phyloP scores from a whole-genome alignment of 495 filamentous ascomycete genomes.

The Penicillium verhagenii region DNA sequence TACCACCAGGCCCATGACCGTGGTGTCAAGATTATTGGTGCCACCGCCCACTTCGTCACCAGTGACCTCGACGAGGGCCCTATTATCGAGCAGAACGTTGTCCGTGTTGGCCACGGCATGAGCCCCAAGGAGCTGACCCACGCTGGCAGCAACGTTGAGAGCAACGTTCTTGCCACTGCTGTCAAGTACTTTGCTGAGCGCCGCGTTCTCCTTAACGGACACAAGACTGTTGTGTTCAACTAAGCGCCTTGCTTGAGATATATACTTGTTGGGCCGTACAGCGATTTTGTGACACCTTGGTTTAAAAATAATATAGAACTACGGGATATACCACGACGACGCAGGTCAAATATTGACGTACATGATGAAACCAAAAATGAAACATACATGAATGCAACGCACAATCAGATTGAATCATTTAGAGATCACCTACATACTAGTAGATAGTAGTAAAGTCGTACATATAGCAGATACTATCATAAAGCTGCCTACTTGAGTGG shows the following conservation, averaged over 20 bases:
- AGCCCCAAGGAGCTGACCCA: conserved; percentile 68
- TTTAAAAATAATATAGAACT: not conserved
- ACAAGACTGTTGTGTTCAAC: conserved; percentile 72
- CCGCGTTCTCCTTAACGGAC: conserved; percentile 67
- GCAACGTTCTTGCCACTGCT: conserved; percentile 66
- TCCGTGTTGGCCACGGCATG: conserved; percentile 66
- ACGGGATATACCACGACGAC: not conserved
- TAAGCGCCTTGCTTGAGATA: conserved; percentile 15
- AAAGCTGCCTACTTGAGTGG: no score
- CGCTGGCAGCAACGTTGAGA: conserved; percentile 74
- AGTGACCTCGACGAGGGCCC: conserved; percentile 74
- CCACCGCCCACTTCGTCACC: conserved; percentile 75
- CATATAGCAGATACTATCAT: no score
- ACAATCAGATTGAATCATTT: not conserved
- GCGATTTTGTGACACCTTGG: not conserved
- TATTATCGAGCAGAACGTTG: conserved; percentile 75
- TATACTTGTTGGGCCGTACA: not conserved
- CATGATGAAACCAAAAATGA: not conserved
- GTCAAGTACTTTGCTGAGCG: conserved; percentile 74
- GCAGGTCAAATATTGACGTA: not conserved
- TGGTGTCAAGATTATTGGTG: conserved; percentile 78
- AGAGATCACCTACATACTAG: no score
- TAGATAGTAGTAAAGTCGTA: no score
- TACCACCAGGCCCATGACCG: conserved; percentile 78
- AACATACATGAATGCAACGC: not conserved